phyloP scores from a whole-genome alignment of 805 yeast species.

The Lipomyces yamanashiensis region DNA sequence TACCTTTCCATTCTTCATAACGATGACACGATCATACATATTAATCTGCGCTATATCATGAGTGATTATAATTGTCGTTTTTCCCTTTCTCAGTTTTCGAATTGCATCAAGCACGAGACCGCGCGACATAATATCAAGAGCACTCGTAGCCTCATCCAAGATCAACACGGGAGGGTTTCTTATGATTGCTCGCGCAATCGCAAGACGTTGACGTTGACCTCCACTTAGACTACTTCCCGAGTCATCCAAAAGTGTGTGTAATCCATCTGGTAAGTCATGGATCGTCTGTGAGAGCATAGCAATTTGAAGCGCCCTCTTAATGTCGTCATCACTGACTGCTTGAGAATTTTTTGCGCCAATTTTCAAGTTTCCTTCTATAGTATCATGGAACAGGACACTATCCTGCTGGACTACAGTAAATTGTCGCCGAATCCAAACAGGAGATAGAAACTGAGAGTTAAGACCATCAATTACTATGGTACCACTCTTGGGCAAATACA shows the following conservation, averaged over 20 bases:
- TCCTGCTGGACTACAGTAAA: constrained; percentile 77
- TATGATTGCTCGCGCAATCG: constrained; percentile 80
- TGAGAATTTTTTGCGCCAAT: constrained; percentile 50
- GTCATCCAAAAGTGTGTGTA: constrained; percentile 57
- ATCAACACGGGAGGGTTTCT: constrained; percentile 76
- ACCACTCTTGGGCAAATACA: constrained; percentile 63
- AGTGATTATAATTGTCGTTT: constrained; percentile 79
- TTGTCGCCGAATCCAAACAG: constrained; percentile 61
- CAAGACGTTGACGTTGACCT: constrained; percentile 86
- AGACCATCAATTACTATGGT: constrained; percentile 60
- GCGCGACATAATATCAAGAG: constrained; percentile 65
- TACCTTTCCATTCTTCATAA: constrained; percentile 65
- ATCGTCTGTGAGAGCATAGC: constrained; percentile 60
- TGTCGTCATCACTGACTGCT: constrained; percentile 39
- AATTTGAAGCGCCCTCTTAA: constrained; percentile 55
- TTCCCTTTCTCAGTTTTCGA: constrained; percentile 62
- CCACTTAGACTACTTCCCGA: constrained; percentile 51
- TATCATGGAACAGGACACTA: constrained; percentile 65
- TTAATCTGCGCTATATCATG: constrained; percentile 71
- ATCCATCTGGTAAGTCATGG: constrained; percentile 56
- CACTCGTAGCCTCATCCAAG: constrained; percentile 85
- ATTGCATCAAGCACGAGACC: constrained; percentile 55
- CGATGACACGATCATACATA: constrained; percentile 59
- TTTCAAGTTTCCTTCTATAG: constrained; percentile 65
- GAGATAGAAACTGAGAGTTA: constrained; percentile 51